Conservation (phyloP, 2,329 filamentous ascomycete genomes). For the Lachnellula suecica region DNA sequence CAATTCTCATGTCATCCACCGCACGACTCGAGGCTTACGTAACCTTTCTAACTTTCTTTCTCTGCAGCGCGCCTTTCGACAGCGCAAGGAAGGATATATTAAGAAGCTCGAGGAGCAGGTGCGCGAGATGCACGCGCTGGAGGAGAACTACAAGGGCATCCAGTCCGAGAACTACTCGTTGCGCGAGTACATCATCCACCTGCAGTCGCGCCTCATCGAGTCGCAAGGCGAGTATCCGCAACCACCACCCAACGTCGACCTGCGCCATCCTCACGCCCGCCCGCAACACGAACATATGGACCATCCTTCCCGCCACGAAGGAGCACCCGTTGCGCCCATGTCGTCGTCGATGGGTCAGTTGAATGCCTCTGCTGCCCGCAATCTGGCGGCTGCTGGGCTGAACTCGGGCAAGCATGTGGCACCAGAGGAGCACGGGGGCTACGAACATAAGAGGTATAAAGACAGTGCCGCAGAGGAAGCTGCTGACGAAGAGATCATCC, state of each 20-base stretch:
- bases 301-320: constrained; percentile 22
- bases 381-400: constrained; percentile 32
- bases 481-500: constrained; percentile 54
- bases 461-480: constrained; percentile 40
- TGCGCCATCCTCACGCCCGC: constrained; percentile 50
- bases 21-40: constrained; percentile 29
- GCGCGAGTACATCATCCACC: constrained; percentile 86
- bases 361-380: constrained; percentile 35
- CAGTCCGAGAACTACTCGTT: constrained; percentile 88
- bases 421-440: constrained; percentile 18
- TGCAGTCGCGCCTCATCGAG: constrained; percentile 85
- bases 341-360: constrained; percentile 34
- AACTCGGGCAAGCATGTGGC: constrained; percentile 25
- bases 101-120: constrained; percentile 96
- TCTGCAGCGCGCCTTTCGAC: constrained; percentile 85
- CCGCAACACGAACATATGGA: constrained; percentile 26
- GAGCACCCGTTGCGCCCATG: constrained; percentile 32
- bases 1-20: constrained; percentile 37
- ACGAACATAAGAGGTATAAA: constrained; percentile 37
- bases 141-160: constrained; percentile 74
- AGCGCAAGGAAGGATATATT: constrained; percentile 97
- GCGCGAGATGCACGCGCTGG: constrained; percentile 73
- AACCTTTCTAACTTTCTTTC: constrained; percentile 28
- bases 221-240: constrained; percentile 80
- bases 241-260: constrained; percentile 76